These are phyloP conservation scores for Cyclotella atomus DNA, from an alignment of 108 stramenopile species.

Conservation along the genomic window DNA sequence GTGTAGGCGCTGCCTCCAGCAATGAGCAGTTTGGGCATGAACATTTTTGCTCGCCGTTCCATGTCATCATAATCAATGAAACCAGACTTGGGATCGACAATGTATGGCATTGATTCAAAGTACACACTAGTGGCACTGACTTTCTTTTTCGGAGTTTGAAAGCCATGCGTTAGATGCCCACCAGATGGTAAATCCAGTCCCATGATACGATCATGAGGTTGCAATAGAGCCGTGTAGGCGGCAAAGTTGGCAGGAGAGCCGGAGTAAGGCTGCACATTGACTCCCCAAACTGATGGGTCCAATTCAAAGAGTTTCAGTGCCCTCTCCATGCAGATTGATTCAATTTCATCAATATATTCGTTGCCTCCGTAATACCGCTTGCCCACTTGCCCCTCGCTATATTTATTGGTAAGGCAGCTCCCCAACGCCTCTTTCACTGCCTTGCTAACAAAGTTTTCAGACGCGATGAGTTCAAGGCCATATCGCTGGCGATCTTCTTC, in stretches of 20 bases:
- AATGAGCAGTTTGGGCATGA: constrained; percentile 97
- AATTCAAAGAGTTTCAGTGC: constrained; percentile 92
- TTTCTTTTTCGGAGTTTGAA: constrained; percentile 96
- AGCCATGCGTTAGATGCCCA: constrained; percentile 99
- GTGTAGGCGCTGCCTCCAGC: constrained; percentile 99
- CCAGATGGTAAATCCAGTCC: constrained; percentile 99
- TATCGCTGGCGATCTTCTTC: constrained; percentile 88
- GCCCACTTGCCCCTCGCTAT: constrained; percentile 98
- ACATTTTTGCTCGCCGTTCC: constrained; percentile 92
- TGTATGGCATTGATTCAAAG: constrained; percentile 99
- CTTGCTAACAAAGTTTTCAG: constrained; percentile 97
- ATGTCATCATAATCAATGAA: constrained; percentile 97
- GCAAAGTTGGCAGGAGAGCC: constrained; percentile 99
- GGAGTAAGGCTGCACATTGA: constrained; percentile 96
- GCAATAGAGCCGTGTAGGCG: constrained; percentile 94
- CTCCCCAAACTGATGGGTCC: constrained; percentile 93
- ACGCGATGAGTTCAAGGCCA: constrained; percentile 98
- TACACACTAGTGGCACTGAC: constrained; percentile 99
- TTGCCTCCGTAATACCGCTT: constrained; percentile 99
- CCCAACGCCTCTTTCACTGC: constrained; percentile 96
- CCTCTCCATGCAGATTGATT: constrained; percentile 91
- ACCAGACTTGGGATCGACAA: constrained; percentile 92
- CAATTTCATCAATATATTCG: constrained; percentile 94
- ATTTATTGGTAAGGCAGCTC: constrained; percentile 99
- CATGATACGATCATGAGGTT: constrained; percentile 99